phyloP scores from a whole-genome alignment of 805 yeast genomes.

The Schwanniomyces polymorphus region DNA sequence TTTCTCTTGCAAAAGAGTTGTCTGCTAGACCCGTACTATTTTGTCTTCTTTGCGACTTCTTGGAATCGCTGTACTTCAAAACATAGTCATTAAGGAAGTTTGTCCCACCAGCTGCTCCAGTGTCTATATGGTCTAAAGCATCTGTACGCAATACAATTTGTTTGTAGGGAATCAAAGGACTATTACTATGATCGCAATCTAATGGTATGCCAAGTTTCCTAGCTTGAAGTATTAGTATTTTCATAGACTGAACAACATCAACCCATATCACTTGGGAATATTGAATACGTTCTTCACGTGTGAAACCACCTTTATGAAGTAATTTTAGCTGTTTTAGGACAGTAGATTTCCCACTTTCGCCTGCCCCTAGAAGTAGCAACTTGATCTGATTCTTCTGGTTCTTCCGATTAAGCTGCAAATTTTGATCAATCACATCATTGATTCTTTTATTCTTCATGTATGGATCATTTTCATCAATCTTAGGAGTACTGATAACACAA shows the following conservation, averaged over 20 bases:
- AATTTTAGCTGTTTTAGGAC: slow-evolving; percentile 86
- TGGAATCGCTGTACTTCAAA: slow-evolving; percentile 56
- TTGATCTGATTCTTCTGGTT: slow-evolving; percentile 62
- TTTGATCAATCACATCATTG: slow-evolving; percentile 65
- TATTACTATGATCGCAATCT: slow-evolving; percentile 58
- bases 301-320: slow-evolving; percentile 82
- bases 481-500: slow-evolving; percentile 57
- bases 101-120: slow-evolving; percentile 66
- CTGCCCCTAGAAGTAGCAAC: slow-evolving; percentile 84
- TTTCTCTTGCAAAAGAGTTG: slow-evolving; percentile 21
- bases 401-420: slow-evolving; percentile 50
- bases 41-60: slow-evolving; percentile 49
- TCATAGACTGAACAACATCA: slow-evolving; percentile 85
- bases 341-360: slow-evolving; percentile 93
- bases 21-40: slow-evolving; percentile 53
- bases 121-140: slow-evolving; percentile 61
- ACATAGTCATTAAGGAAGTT: slow-evolving; percentile 64
- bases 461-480: slow-evolving; percentile 47
- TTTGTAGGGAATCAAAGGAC: slow-evolving; percentile 47
- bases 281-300: slow-evolving; percentile 73
- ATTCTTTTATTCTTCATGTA: slow-evolving; percentile 53
- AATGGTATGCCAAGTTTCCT: slow-evolving; percentile 61
- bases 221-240: slow-evolving; percentile 71
- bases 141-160: slow-evolving; percentile 55
- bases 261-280: slow-evolving; percentile 91